These are phyloP conservation scores for Mycena sp. DNA, from an alignment of 1,284 basidiomycete genomes.

Conservation along the genomic window DNA sequence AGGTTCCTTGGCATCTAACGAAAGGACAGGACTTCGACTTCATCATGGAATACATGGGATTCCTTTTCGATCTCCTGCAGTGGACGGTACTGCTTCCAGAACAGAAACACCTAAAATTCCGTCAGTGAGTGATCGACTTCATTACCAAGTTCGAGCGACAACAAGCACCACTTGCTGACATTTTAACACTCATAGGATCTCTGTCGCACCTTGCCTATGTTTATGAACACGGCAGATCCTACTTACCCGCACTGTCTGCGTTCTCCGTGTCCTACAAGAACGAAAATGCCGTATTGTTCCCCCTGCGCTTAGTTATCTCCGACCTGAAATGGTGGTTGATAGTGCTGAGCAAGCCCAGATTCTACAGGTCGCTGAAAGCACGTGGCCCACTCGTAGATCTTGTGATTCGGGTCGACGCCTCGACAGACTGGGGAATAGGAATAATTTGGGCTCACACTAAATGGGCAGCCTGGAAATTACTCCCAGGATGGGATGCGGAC, in stretches of 20 bases:
- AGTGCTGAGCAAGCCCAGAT: background rate
- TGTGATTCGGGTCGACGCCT: slow-evolving; percentile 2
- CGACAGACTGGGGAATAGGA: slow-evolving; percentile 1
- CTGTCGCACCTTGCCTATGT: slow-evolving; percentile 2
- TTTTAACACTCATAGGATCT: slow-evolving; percentile 1
- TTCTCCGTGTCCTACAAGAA: background rate
- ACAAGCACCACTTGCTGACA: background rate
- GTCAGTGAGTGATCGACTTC: background rate
- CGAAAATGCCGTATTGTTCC: background rate
- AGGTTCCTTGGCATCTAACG: background rate
- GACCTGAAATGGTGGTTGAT: background rate
- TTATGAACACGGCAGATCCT: background rate
- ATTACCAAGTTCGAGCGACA: background rate
- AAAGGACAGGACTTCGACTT: slow-evolving; percentile 12
- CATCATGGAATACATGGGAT: slow-evolving; percentile 4
- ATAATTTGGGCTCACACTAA: background rate
- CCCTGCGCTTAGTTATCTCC: background rate
- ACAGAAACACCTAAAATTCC: slow-evolving; percentile 1
- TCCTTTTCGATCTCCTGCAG: background rate
- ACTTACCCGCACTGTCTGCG: slow-evolving; percentile 1
- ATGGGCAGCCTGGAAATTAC: background rate
- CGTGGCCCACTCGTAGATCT: background rate
- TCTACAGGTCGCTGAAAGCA: background rate
- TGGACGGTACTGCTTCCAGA: slow-evolving; percentile 1
- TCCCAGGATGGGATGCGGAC: background rate